Evolutionary conservation across 2,329 filamentous ascomycete genomes (phyloP), one percentile per base, ranked within the genome.

Genomic region (Fusarium globosum): DNA sequence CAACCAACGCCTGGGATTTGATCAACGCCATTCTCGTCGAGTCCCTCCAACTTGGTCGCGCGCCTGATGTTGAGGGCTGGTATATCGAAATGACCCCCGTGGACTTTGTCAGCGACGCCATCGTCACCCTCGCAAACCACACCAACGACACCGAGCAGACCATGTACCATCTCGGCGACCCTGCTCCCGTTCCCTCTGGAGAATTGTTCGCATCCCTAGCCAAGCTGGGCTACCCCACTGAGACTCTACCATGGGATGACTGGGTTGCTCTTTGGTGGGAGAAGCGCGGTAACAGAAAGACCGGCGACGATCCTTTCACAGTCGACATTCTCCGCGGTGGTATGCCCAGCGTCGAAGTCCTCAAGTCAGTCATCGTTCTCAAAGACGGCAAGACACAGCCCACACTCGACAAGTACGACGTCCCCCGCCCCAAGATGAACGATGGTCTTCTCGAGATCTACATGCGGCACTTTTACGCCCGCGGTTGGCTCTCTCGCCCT

Each of bases 51-150:
- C 86, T 95, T 7, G 93, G 93, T 11, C 88, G 89, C 73, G 89
- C 89, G 3, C 93, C 93, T 0, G 87, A 93, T 60, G 90, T 95
- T 8, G 87, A 92, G 56, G 90, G 90, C 46, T 96, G 93, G 93
- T 89, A 91, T 56, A 89, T 92, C 3, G 93, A 96, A 82, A 95
- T 95, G 93, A 95, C 93, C 0, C 93, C 93, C 0, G 93, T 94
- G 20, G 93, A 96, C 81, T 95, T 94, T 77, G 92, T 95, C 66
- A 93, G 91, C 82, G 90, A 90, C 71, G 90, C 92, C 8, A 93
- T 96, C 73, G 84, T 93, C 30, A 89, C 92, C 23, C 87, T 95
- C 26, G 88, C 91, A 45, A 90, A 92, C 73, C 87, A 94, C 66
- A 87, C 84, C 1, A 85, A 90, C 43, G 86, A 91, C 41, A 85